Evolutionary conservation across 352 stramenopile genomes (phyloP), one percentile per base, ranked within the genome.

Genomic region (Globisporangium cystogenes): DNA sequence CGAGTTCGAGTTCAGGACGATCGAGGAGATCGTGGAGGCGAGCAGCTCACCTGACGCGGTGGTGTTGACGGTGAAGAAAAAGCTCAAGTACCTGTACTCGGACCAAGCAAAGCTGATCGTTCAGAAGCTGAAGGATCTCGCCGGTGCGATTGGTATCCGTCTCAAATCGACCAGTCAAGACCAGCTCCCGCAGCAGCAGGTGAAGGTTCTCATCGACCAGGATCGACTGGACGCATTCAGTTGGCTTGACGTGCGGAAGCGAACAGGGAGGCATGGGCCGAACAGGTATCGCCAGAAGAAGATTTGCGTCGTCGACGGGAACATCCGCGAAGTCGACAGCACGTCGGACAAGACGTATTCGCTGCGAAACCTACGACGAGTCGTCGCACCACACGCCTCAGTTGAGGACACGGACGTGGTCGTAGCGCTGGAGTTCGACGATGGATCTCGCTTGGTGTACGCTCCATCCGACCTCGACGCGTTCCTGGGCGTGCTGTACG

Each of bases 51-150:
- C 67, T 23, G 81, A 90, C 42, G 70, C 72, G 26, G 76, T 93
- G n/a, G 68, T 82, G 0, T 47, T 93, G 11, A 76, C 60, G 1
- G 47, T 80, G 15, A 79, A 80, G 48, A 70, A 69, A n/a, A 88
- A 88, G 48, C 29, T 82, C 36, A 76, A 82, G 48, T 90, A 87
- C 47, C 53, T 93, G 15, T 90, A 90, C 51, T 88, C 77, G 0
- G 79, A 88, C 29, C 73, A 86, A 35, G 69, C 60, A 21, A 59
- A 60, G 12, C 60, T 74, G 23, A 87, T 93, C 12, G 43, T 90
- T 7, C 62, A 86, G 26, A 86, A 80, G 53, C 72, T 90, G 56
- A 76, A 70, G 37, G 59, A 71, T 12, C 61, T 90, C 16, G 73
- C 82, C 43, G 82, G 82, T 40, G 62, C 84, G 23, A 80, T 93